phyloP scores from a whole-genome alignment of 306 rosid species.

The Gleditsia sinensis region DNA sequence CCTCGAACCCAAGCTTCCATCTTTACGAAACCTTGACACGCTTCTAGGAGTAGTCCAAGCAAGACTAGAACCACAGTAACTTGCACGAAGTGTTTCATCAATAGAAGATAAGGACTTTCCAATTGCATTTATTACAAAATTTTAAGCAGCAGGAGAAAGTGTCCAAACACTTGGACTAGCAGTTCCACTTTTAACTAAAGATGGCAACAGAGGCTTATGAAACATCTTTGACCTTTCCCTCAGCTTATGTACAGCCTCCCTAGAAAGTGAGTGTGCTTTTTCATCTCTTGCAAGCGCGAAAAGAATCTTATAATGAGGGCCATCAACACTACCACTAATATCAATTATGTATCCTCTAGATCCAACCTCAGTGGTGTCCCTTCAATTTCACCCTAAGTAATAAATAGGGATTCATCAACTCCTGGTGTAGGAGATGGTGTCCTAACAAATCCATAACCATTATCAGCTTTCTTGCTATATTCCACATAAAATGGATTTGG shows the following conservation, averaged over 20 bases:
- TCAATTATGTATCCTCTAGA: conserved; percentile 75
- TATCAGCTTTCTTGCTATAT: conserved; percentile 74
- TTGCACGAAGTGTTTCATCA: conserved; percentile 95
- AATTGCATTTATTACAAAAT: conserved; percentile 88
- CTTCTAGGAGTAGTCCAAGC: conserved; percentile 78
- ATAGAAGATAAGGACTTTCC: conserved; percentile 76
- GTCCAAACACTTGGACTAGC: conserved; percentile 85
- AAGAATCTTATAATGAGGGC: conserved; percentile 88
- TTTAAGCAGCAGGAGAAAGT: conserved; percentile 94
- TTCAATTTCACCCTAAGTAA: conserved; percentile 98
- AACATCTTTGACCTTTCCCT: conserved; percentile 87
- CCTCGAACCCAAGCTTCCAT: conserved; percentile 67
- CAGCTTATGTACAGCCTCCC: conserved; percentile 84
- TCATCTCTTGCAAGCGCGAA: conserved; percentile 75
- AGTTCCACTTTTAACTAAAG: conserved; percentile 85
- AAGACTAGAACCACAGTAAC: conserved; percentile 90
- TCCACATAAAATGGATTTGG: conserved; percentile 84
- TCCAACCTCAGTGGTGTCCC: conserved; percentile 95
- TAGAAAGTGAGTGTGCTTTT: conserved; percentile 88
- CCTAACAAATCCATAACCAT: conserved; percentile 85
- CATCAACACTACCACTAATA: conserved; percentile 82
- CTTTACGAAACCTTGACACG: conserved; percentile 76
- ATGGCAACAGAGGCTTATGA: conserved; percentile 88
- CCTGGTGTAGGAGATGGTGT: conserved; percentile 98
- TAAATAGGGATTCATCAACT: conserved; percentile 82